Conservation (phyloP, 2,329 filamentous ascomycete genomes). For the Fusarium marasasianum region DNA sequence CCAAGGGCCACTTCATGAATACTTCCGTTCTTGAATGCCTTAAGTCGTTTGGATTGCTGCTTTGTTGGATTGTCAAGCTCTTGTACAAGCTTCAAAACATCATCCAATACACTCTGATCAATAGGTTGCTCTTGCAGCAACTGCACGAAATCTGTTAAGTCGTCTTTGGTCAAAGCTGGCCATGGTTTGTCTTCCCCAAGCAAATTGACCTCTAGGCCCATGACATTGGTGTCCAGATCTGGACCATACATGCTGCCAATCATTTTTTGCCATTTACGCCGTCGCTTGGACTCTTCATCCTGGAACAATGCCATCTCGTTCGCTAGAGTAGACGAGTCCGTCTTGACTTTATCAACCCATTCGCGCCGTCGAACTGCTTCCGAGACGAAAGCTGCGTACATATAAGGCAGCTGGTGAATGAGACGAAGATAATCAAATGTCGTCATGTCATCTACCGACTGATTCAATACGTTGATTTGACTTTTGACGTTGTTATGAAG, state of each 20-base stretch:
- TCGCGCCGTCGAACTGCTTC: constrained; percentile 88
- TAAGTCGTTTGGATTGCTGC: constrained; percentile 85
- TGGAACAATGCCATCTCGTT: constrained; percentile 94
- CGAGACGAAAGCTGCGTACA: constrained; percentile 88
- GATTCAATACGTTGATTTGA: constrained; percentile 75
- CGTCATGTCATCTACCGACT: constrained; percentile 78
- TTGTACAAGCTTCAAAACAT: constrained; percentile 78
- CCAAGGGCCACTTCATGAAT: constrained; percentile 90
- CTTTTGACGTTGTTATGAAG: constrained; percentile 76
- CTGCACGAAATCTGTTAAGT: constrained; percentile 79
- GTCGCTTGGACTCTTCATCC: constrained; percentile 88
- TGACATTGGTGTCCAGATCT: constrained; percentile 71
- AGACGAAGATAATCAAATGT: constrained; percentile 83
- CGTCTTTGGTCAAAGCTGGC: constrained; percentile 79
- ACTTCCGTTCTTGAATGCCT: constrained; percentile 96
- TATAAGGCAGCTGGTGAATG: constrained; percentile 83
- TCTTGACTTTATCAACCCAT: constrained; percentile 91
- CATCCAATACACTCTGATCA: constrained; percentile 72
- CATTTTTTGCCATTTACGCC: constrained; percentile 89
- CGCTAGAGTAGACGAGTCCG: constrained; percentile 85
- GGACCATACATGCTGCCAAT: constrained; percentile 81
- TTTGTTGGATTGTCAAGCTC: constrained; percentile 85
- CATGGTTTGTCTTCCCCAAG: constrained; percentile 81
- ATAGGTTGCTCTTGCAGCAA: constrained; percentile 71
- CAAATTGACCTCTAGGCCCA: constrained; percentile 86